Conservation (phyloP, 192 early-diverging fungal genomes). For the Phycomyces blakesleeanus region DNA sequence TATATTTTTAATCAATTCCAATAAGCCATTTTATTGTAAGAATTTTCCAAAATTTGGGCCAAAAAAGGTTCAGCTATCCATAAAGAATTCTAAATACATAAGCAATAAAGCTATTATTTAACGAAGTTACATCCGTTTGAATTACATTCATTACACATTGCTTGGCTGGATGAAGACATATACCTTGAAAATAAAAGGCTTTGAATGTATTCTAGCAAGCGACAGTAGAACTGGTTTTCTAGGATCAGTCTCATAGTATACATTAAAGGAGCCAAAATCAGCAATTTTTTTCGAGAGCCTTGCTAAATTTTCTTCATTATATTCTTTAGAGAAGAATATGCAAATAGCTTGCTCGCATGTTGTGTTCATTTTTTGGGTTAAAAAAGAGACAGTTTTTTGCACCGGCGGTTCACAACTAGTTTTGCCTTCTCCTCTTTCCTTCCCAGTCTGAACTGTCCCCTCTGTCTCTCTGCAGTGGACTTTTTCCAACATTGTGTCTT, state of each 20-base stretch:
- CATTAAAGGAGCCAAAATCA: conserved; percentile 12
- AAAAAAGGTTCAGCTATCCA: neutral
- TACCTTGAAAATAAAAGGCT: conserved; percentile 1
- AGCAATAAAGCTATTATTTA: conserved; percentile 1
- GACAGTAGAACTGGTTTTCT: conserved; percentile 14
- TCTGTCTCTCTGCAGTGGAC: too few species aligned
- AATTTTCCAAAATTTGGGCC: neutral
- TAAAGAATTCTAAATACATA: neutral
- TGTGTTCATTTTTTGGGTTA: conserved; percentile 4
- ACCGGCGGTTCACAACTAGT: neutral
- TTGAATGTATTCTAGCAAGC: conserved; percentile 2
- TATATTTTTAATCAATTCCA: conserved; percentile 4
- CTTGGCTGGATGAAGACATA: neutral
- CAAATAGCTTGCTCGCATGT: conserved; percentile 14
- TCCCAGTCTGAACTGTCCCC: too few species aligned
- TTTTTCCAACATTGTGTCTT: too few species aligned
- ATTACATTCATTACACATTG: neutral
- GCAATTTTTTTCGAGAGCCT: conserved; percentile 10
- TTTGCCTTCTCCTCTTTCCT: too few species aligned
- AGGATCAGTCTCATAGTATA: conserved; percentile 17
- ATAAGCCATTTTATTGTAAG: neutral
- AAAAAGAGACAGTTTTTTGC: neutral
- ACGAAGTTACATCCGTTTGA: neutral
- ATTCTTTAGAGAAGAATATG: conserved; percentile 11
- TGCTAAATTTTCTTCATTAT: conserved; percentile 14